These are phyloP conservation scores for Leucocoprinus leucothites DNA, from an alignment of 768 basidiomycete species.

Conservation along the genomic window DNA sequence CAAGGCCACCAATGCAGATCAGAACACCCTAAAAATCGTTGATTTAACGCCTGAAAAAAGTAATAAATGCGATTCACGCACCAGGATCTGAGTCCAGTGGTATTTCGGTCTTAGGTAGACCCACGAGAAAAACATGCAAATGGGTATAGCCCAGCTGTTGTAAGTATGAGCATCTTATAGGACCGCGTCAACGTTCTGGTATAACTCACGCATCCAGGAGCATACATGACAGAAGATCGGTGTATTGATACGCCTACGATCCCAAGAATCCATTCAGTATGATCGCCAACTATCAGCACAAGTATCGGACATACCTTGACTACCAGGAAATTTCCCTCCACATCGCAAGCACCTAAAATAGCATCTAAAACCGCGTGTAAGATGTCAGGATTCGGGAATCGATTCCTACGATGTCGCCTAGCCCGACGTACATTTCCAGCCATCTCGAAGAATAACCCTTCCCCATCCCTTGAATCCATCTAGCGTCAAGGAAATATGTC, in stretches of 20 bases:
- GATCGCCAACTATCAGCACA: background rate
- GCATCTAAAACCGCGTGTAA: constrained; percentile 48
- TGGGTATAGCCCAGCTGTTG: constrained; percentile 81
- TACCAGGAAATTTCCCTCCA: constrained; percentile 86
- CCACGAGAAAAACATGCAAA: constrained; percentile 82
- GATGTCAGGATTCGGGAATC: background rate
- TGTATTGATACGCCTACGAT: constrained; percentile 77
- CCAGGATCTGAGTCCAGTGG: constrained; percentile 81
- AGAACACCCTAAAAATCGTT: constrained; percentile 52
- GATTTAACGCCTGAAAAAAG: background rate
- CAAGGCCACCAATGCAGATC: constrained; percentile 73
- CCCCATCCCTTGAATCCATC: constrained; percentile 86
- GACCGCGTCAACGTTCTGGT: constrained; percentile 29
- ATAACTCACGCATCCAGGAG: constrained; percentile 76
- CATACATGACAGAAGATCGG: constrained; percentile 86
- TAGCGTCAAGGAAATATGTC: constrained; percentile 22
- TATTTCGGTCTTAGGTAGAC: constrained; percentile 77
- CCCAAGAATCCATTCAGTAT: background rate
- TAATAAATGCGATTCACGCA: constrained; percentile 27
- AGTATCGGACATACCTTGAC: constrained; percentile 49
- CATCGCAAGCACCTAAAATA: constrained; percentile 75
- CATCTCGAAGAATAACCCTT: constrained; percentile 67
- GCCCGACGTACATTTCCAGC: constrained; percentile 75
- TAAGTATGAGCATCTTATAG: constrained; percentile 4
- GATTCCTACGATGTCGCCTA: background rate